Percentiles rank a stretch among this genome's conserved stretches.
Evolutionary conservation across 2,329 filamentous ascomycete genomes (phyloP).

Genomic region (Knufia petricola): DNA sequence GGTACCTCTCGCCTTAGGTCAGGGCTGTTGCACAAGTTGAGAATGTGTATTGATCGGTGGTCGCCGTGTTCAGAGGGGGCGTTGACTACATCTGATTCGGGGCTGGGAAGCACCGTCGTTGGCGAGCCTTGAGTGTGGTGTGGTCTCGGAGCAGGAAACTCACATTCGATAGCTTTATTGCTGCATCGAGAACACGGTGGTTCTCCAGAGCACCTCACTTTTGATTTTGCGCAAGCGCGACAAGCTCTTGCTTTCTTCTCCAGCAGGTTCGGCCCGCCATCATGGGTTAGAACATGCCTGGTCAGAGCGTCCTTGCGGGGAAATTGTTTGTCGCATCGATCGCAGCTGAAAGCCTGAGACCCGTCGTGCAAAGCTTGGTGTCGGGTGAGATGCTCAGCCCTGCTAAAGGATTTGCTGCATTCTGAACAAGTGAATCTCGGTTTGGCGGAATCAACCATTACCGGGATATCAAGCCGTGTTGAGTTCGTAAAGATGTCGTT

Average conservation of each 20-base stretch:
- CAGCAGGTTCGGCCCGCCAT: conserved; percentile 26
- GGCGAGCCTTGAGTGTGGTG: background rate
- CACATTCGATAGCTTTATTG: conserved; percentile 28
- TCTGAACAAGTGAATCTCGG: background rate
- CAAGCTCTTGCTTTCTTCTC: conserved; percentile 30
- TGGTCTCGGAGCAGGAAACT: conserved; percentile 29
- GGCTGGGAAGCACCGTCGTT: background rate
- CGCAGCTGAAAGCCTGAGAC: conserved; percentile 32
- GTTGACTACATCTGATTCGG: background rate
- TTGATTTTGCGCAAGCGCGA: conserved; percentile 30
- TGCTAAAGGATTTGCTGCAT: conserved; percentile 38
- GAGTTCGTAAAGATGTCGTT: background rate
- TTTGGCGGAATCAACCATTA: conserved; percentile 2
- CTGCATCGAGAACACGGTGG: conserved; percentile 30
- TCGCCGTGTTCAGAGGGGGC: background rate
- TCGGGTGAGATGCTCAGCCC: conserved; percentile 40
- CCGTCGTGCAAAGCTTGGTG: conserved; percentile 39
- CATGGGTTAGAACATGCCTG: conserved; percentile 32
- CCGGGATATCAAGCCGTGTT: background rate
- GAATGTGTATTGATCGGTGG: background rate
- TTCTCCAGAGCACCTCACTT: conserved; percentile 32
- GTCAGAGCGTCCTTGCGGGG: conserved; percentile 35
- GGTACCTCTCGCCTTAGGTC: background rate
- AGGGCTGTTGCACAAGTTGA: background rate
- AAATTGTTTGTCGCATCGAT: conserved; percentile 33